phyloP scores from a whole-genome alignment of 2,329 filamentous ascomycete genomes.

The Fusarium sp. region DNA sequence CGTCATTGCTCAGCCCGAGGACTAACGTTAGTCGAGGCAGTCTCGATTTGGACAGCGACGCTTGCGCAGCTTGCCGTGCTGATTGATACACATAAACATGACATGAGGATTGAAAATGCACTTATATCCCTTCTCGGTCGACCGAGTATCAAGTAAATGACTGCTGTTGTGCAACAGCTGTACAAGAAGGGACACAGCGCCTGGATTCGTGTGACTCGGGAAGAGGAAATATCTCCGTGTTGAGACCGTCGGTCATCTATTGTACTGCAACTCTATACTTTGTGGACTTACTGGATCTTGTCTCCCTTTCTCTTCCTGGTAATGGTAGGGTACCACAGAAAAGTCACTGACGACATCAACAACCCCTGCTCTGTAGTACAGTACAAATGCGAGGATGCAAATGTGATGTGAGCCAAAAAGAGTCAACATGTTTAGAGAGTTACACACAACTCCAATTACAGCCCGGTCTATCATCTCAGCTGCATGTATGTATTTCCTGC shows the following conservation, averaged over 20 bases:
- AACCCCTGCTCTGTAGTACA: slow-evolving; percentile 20
- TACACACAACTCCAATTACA: slow-evolving; percentile 13
- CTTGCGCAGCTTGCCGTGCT: slow-evolving; percentile 39
- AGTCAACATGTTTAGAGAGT: slow-evolving; percentile 11
- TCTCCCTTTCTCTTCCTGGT: slow-evolving; percentile 15
- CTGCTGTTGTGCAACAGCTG: slow-evolving; percentile 18
- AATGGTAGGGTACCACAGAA: slow-evolving; percentile 15
- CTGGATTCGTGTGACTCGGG: slow-evolving; percentile 17
- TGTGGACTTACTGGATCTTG: slow-evolving; percentile 9
- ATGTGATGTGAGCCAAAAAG: not conserved
- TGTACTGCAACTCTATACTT: not conserved
- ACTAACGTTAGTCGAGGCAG: slow-evolving; percentile 6
- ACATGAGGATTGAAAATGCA: slow-evolving; percentile 15
- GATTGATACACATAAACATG: not conserved
- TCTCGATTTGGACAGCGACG: slow-evolving; percentile 31
- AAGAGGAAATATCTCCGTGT: slow-evolving; percentile 34
- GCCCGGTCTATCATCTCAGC: not conserved
- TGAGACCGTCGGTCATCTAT: slow-evolving; percentile 15
- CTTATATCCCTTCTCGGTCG: slow-evolving; percentile 27
- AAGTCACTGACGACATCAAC: slow-evolving; percentile 26
- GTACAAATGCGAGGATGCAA: not conserved
- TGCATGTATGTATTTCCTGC: slow-evolving; percentile 38
- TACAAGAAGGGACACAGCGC: slow-evolving; percentile 8
- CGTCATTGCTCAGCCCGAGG: slow-evolving; percentile 32
- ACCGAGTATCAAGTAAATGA: slow-evolving; percentile 8